Evolutionary conservation across 805 yeast genomes (phyloP).

Genomic region (Ascoidea asiatica): DNA sequence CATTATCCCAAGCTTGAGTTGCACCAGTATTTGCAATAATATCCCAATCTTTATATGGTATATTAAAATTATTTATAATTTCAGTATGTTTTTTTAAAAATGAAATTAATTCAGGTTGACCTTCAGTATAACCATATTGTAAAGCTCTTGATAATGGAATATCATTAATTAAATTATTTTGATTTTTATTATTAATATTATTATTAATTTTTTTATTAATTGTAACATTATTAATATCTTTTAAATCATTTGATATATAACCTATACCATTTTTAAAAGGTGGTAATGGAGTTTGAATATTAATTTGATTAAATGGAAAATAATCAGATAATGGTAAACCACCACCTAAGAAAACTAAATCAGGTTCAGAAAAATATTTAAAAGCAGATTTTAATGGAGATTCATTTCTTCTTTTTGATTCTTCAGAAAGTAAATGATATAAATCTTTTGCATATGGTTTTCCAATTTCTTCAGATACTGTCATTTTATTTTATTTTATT

Average conservation of each 20-base stretch:
- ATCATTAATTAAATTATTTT: constrained; percentile 35
- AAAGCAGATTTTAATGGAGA: constrained; percentile 81
- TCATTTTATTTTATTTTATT: too few species aligned
- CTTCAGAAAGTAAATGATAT: constrained; percentile 60
- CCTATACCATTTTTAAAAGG: constrained; percentile 74
- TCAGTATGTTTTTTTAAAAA: constrained; percentile 71
- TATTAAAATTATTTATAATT: constrained; percentile 23
- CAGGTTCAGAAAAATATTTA: constrained; percentile 59
- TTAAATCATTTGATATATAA: constrained; percentile 30
- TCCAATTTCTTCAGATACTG: constrained; percentile 1
- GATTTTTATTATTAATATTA: constrained; percentile 26
- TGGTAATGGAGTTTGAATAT: constrained; percentile 61
- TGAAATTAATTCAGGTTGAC: constrained; percentile 54
- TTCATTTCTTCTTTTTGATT: constrained; percentile 60
- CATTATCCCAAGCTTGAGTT: constrained; percentile 83
- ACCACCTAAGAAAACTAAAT: constrained; percentile 83
- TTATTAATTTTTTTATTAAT: constrained; percentile 28
- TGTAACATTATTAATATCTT: constrained; percentile 19
- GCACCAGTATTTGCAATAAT: constrained; percentile 64
- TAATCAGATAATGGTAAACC: constrained; percentile 86
- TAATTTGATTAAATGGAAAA: constrained; percentile 79
- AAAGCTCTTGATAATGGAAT: constrained; percentile 73
- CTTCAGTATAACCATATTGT: constrained; percentile 83
- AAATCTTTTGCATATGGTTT: constrained; percentile 52
- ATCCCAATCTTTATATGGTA: constrained; percentile 58